Percentiles rank a stretch among this genome's conserved stretches.
Conservation (phyloP, 495 filamentous ascomycete genomes). For the Pseudevernia furfuracea region DNA sequence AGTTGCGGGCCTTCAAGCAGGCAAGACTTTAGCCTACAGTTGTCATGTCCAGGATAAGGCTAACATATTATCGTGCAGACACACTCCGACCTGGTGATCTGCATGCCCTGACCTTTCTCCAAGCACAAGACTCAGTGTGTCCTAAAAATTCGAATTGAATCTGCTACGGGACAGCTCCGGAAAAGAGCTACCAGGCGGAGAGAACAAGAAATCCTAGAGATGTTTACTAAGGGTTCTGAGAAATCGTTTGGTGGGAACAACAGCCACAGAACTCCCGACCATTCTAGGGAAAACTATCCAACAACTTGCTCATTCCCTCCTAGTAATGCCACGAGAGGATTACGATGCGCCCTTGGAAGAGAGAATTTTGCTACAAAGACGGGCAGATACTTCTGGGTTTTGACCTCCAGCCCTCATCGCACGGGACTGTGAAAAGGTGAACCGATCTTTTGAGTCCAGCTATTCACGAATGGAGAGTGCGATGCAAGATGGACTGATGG, state of each 20-base stretch:
- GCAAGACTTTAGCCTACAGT: background rate
- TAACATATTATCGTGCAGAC: background rate
- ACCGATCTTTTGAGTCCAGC: background rate
- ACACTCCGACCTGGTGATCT: background rate
- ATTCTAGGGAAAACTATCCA: background rate
- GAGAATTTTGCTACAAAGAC: background rate
- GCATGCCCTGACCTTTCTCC: background rate
- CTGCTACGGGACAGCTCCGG: background rate
- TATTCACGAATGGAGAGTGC: background rate
- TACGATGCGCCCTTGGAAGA: background rate
- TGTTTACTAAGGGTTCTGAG: background rate
- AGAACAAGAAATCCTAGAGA: background rate
- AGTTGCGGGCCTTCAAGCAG: background rate
- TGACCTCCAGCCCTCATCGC: background rate
- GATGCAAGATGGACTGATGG: background rate
- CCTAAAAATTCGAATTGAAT: background rate
- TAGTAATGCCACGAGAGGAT: background rate
- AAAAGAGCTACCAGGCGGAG: background rate
- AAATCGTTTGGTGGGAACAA: background rate
- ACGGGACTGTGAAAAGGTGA: background rate
- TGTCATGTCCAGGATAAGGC: background rate
- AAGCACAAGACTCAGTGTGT: background rate
- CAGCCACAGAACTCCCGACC: background rate
- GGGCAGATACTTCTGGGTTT: background rate
- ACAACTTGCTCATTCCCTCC: background rate